These are phyloP conservation scores for fission yeast (Schizosaccharomyces pombe) DNA, from an alignment of 805 yeast species.

Conservation along the genomic window DNA sequence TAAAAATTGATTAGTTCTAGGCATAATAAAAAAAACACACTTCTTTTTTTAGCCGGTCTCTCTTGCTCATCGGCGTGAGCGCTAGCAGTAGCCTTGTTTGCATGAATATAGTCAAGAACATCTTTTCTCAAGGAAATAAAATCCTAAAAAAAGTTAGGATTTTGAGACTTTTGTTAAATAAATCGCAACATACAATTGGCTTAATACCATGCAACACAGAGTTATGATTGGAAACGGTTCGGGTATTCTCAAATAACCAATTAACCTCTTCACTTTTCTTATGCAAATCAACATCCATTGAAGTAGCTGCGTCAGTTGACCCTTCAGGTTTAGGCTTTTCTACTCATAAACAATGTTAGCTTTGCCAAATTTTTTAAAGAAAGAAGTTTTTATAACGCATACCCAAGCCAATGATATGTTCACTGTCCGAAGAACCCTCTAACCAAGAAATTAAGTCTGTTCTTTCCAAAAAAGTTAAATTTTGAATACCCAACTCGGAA, in stretches of 20 bases:
- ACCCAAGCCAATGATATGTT: constrained; percentile 8
- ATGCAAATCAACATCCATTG: background rate
- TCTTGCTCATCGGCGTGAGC: constrained; percentile 1
- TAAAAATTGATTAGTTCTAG: background rate
- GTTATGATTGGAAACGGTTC: constrained; percentile 21
- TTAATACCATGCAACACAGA: constrained; percentile 19
- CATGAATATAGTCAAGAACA: constrained; percentile 8
- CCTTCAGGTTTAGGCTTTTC: background rate
- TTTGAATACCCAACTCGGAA: constrained; percentile 35
- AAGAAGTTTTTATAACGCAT: too few species aligned
- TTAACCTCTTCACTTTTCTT: background rate
- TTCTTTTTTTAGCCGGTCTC: background rate
- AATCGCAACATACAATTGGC: constrained; percentile 7
- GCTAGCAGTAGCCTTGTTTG: background rate
- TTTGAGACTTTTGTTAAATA: background rate
- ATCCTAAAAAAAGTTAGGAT: background rate
- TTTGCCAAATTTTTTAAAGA: too few species aligned
- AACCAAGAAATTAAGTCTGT: constrained; percentile 68
- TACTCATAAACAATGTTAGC: too few species aligned
- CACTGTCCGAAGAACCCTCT: constrained; percentile 33
- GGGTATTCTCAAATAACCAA: background rate
- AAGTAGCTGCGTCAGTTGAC: background rate
- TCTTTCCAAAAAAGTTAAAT: constrained; percentile 63
- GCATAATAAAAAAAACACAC: background rate
- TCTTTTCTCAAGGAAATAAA: constrained; percentile 3